Conservation (phyloP, 2,329 filamentous ascomycete genomes). For the Rutstroemia sp. region DNA sequence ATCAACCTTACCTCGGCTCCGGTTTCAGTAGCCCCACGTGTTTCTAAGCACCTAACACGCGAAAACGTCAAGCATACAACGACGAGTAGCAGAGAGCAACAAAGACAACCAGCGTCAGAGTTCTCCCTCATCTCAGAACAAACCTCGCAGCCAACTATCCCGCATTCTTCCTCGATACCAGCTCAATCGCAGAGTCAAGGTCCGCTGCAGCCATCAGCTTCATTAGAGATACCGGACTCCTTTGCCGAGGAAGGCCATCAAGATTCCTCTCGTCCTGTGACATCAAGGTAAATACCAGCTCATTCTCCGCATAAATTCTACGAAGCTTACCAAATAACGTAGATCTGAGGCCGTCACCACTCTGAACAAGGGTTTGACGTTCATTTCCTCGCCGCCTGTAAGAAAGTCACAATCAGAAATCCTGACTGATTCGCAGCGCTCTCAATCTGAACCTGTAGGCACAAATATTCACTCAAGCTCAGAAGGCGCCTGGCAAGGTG, state of each 20-base stretch:
- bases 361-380: background rate
- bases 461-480: constrained; percentile 5
- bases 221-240: constrained; percentile 3
- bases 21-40: background rate
- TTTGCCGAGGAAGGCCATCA: background rate
- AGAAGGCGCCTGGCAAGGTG: constrained; percentile 12
- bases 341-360: background rate
- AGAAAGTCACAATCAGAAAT: background rate
- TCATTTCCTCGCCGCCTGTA: constrained; percentile 1
- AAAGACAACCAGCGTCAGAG: background rate
- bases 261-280: background rate
- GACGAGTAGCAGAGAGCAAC: background rate
- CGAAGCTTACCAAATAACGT: constrained; percentile 1
- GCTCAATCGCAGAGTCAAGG: background rate
- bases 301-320: background rate
- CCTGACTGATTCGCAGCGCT: background rate
- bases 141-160: background rate
- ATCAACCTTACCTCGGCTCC: background rate
- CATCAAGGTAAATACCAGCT: background rate
- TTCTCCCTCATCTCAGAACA: background rate
- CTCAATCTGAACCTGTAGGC: constrained; percentile 1
- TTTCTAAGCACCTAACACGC: background rate
- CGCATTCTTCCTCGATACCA: background rate
- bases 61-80: background rate
- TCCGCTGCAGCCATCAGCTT: background rate